Evolutionary conservation across 768 basidiomycete genomes (phyloP).

Genomic region (Xerocomus brunneocitrinus): DNA sequence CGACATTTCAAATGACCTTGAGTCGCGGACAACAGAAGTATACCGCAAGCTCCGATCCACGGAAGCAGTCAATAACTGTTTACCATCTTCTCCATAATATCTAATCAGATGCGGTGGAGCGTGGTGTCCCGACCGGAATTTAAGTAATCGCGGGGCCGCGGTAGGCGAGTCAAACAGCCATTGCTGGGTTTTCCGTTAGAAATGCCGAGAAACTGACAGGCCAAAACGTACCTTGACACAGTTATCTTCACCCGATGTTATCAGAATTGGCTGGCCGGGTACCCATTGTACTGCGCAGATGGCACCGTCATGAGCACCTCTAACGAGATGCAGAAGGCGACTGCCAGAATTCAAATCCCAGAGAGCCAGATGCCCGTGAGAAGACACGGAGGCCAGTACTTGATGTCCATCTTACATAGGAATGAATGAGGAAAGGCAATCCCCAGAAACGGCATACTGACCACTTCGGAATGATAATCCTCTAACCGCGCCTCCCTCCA

Average conservation of each 20-base stretch:
- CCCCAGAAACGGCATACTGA: constrained; percentile 32
- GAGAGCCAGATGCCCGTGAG: constrained; percentile 82
- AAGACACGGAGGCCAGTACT: constrained; percentile 82
- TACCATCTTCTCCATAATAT: constrained; percentile 97
- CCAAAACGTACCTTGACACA: constrained; percentile 72
- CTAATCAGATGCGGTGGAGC: constrained; percentile 87
- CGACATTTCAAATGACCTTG: constrained; percentile 89
- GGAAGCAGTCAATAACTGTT: constrained; percentile 85
- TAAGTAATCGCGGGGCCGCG: constrained; percentile 78
- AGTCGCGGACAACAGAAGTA: constrained; percentile 92
- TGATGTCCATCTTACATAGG: constrained; percentile 69
- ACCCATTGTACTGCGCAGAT: constrained; percentile 88
- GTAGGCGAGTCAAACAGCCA: constrained; percentile 96
- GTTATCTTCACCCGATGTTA: constrained; percentile 92
- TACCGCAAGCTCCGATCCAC: constrained; percentile 85
- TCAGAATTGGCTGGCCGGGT: constrained; percentile 83
- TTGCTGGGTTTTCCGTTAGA: constrained; percentile 56
- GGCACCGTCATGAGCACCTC: constrained; percentile 85
- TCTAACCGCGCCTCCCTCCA: constrained; percentile 80
- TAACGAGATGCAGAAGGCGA: constrained; percentile 75
- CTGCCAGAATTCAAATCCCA: constrained; percentile 90
- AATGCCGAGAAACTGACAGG: neutral
- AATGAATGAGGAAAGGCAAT: constrained; percentile 1
- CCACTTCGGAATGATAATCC: constrained; percentile 85
- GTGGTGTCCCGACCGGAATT: constrained; percentile 90